Base-by-base conservation (phyloP, 257 asterid genomes). In the Mentha longifolia region DNA sequence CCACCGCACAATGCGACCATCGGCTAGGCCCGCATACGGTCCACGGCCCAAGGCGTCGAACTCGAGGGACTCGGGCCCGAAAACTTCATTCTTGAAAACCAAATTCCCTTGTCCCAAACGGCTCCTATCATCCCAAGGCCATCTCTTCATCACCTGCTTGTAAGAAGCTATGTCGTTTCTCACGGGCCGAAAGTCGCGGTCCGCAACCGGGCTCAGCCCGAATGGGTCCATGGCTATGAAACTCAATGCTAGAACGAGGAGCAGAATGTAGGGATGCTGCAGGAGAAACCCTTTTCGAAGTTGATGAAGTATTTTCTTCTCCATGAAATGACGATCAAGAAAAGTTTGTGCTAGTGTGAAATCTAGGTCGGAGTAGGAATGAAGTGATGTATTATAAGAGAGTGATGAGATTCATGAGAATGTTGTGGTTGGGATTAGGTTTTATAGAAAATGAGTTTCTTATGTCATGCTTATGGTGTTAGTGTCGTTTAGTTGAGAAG, bases 1-100 rank as follows among this genome's bases (percentile, higher is more conserved):
- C 96, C 96, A 94, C 73, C 98, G 76, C 5, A 89, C 98, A 9
- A 94, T 59, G 8, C 97, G 94, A 0, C 98, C 98, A 68, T 94
- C 97, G 11, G 97, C 98, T 46, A 94, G 77, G 16, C 97, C 97
- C 1, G 97, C 79, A 30, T 91, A 94, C 10, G 98, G 98, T 5
- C 98, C 98, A 1, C 74, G 86, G 9, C 97, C 98, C 59, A 6
- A 68, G 14, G 8, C 16, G 46, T 93, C 98, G 8, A 93, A 93
- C 77, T 93, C 98, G 50, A 93, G 66, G 0, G 97, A 93, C 43
- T 93, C 98, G 0, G 98, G 98, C 5, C 98, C 98, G 1, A 78
- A 94, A 9, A 91, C 71, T 47, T 94, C 78, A 52, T 89, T 88
- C 57, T 81, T 76, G 61, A 89, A 89, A 81, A 84, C 91, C 83